Evolutionary conservation across 2,329 filamentous ascomycete genomes (phyloP).

Genomic region (Penicillium verrucosum): DNA sequence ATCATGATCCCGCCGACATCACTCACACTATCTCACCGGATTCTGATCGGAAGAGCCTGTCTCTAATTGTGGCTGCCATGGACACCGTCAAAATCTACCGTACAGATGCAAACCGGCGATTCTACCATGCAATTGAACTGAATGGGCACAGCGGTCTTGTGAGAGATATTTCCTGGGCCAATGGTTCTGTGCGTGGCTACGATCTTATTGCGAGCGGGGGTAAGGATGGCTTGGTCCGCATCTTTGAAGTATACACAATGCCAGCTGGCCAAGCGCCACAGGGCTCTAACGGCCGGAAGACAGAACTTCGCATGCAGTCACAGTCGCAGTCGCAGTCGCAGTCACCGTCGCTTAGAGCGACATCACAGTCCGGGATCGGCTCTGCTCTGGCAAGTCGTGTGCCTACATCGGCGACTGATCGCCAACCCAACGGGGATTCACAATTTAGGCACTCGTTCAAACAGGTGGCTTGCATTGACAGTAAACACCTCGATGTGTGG

Average conservation of each 20-base stretch:
- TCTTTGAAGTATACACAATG: conserved; percentile 65
- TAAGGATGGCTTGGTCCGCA: conserved; percentile 83
- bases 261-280: conserved; percentile 28
- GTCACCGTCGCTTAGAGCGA: conserved; percentile 31
- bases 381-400: conserved; percentile 40
- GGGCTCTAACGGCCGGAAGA: conserved; percentile 26
- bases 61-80: conserved; percentile 83
- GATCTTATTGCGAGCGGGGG: conserved; percentile 89
- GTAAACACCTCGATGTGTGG: conserved; percentile 46
- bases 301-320: conserved; percentile 22
- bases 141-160: conserved; percentile 72
- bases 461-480: conserved; percentile 44
- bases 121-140: conserved; percentile 79
- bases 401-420: conserved; percentile 30
- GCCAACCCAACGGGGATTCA: conserved; percentile 34
- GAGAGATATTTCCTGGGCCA: conserved; percentile 86
- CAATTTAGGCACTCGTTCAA: conserved; percentile 43
- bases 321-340: conserved; percentile 28
- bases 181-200: conserved; percentile 83
- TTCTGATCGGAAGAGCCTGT: conserved; percentile 74
- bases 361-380: conserved; percentile 42
- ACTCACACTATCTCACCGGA: conserved; percentile 75
- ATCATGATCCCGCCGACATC: conserved; percentile 72
- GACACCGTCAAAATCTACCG: conserved; percentile 78
- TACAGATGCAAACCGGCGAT: conserved; percentile 69